A percentile compares a stretch with the other conserved stretches of the same genome.
Evolutionary conservation across 2,329 filamentous ascomycete genomes (phyloP).

Genomic region (Zalaria sp.): DNA sequence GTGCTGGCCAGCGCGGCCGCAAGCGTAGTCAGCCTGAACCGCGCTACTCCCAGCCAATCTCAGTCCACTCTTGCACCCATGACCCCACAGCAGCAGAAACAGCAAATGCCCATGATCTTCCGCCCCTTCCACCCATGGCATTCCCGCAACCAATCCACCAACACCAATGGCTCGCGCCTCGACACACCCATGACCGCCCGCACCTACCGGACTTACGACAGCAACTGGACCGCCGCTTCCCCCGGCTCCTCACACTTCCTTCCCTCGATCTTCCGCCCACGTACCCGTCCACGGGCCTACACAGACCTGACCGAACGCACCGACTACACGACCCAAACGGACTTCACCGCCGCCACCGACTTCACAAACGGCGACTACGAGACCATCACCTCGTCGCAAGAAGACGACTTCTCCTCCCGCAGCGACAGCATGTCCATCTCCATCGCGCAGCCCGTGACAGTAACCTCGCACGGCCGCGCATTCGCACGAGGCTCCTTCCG

Average conservation of each 20-base stretch:
- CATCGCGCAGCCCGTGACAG: not conserved
- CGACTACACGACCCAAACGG: constrained; percentile 7
- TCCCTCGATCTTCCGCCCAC: constrained; percentile 19
- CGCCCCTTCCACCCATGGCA: not conserved
- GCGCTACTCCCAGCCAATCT: not conserved
- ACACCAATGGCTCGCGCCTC: constrained; percentile 6
- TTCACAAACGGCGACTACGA: not conserved
- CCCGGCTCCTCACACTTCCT: constrained; percentile 17
- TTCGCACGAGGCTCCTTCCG: constrained; percentile 1
- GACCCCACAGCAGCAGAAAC: no score
- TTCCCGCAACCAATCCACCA: constrained; percentile 1
- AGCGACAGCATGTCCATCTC: constrained; percentile 7
- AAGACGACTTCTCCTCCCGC: not conserved
- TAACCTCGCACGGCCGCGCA: constrained; percentile 1
- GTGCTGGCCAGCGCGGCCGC: constrained; percentile 8
- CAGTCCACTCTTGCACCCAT: no score
- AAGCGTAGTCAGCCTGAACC: constrained; percentile 4
- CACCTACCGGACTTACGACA: not conserved
- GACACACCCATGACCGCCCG: constrained; percentile 1
- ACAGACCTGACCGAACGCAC: constrained; percentile 5
- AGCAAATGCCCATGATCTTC: no score
- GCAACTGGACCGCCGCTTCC: constrained; percentile 3
- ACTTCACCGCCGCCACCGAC: constrained; percentile 1
- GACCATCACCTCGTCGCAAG: not conserved
- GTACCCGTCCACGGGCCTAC: constrained; percentile 12